Percentiles rank a stretch among this genome's conserved stretches.
These are phyloP conservation scores for Acer saccharum DNA, from an alignment of 345 rosid genomes.

Conservation along the genomic window DNA sequence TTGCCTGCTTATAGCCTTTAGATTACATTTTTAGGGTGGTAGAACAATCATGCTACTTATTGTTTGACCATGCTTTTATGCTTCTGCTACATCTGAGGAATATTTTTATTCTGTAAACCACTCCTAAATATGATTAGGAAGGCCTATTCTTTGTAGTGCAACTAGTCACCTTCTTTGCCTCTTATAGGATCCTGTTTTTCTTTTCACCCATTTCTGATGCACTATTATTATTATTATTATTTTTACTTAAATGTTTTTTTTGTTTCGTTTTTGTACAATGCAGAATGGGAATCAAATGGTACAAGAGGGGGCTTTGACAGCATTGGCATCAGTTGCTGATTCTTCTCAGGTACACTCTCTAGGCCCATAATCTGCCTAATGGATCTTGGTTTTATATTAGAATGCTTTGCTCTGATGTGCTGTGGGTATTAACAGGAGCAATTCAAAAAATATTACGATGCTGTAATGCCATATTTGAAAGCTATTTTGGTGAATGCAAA, in stretches of 20 bases:
- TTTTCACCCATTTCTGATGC: not conserved
- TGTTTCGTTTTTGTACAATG: not conserved
- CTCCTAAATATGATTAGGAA: not conserved
- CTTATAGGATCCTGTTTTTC: not conserved
- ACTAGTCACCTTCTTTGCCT: not conserved
- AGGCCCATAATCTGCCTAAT: not conserved
- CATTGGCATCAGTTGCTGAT: constrained; percentile 79
- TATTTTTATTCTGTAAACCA: not conserved
- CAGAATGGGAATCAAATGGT: constrained; percentile 82
- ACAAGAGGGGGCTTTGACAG: constrained; percentile 78
- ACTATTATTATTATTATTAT: not conserved
- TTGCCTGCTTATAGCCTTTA: not conserved
- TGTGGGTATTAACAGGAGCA: constrained; percentile 46
- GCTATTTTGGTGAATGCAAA: constrained; percentile 58
- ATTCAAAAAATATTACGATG: constrained; percentile 62
- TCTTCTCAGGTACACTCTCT: constrained; percentile 56
- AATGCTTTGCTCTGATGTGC: constrained; percentile 8
- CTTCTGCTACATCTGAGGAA: not conserved
- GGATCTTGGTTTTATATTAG: not conserved
- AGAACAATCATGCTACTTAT: not conserved
- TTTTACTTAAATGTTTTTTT: not conserved
- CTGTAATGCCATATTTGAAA: constrained; percentile 61
- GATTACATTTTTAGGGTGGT: not conserved
- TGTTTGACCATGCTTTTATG: not conserved
- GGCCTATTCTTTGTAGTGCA: not conserved